Percentiles rank a stretch among this genome's conserved stretches.
These are phyloP conservation scores for Quercus ilex DNA, from an alignment of 306 rosid species.

Conservation along the genomic window DNA sequence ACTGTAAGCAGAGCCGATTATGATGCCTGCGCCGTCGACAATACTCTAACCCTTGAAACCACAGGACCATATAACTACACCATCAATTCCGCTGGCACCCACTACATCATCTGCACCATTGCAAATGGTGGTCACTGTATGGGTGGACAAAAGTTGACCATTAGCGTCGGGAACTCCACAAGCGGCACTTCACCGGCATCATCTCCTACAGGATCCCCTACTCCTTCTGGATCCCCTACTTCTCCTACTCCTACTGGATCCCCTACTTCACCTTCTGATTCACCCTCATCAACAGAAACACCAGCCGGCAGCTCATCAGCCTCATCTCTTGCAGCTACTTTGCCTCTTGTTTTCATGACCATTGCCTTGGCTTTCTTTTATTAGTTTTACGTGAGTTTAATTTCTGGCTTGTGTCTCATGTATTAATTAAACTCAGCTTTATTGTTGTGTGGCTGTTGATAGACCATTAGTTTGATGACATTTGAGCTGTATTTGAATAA, in stretches of 20 bases:
- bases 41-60: background rate
- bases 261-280: too few relatives aligned
- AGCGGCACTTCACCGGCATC: too few relatives aligned
- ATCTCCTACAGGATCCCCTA: too few relatives aligned
- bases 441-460: too few relatives aligned
- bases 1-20: slow-evolving; percentile 5
- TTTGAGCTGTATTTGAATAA: background rate
- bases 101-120: slow-evolving; percentile 36
- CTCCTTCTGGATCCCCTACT: too few relatives aligned
- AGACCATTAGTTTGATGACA: background rate
- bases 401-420: background rate
- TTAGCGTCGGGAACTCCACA: slow-evolving; percentile 26
- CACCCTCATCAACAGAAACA: slow-evolving; percentile 4
- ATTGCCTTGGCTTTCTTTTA: slow-evolving; percentile 11
- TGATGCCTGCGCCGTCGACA: background rate
- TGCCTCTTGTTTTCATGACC: slow-evolving; percentile 15
- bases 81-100: slow-evolving; percentile 4
- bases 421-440: background rate
- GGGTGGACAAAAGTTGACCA: slow-evolving; percentile 46
- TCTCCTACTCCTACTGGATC: too few relatives aligned
- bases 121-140: slow-evolving; percentile 29
- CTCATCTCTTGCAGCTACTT: slow-evolving; percentile 10
- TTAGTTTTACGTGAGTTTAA: slow-evolving; percentile 1
- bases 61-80: slow-evolving; percentile 20
- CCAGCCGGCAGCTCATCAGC: slow-evolving; percentile 28